phyloP scores from a whole-genome alignment of 768 basidiomycete genomes.

The Phallus indusiatus region DNA sequence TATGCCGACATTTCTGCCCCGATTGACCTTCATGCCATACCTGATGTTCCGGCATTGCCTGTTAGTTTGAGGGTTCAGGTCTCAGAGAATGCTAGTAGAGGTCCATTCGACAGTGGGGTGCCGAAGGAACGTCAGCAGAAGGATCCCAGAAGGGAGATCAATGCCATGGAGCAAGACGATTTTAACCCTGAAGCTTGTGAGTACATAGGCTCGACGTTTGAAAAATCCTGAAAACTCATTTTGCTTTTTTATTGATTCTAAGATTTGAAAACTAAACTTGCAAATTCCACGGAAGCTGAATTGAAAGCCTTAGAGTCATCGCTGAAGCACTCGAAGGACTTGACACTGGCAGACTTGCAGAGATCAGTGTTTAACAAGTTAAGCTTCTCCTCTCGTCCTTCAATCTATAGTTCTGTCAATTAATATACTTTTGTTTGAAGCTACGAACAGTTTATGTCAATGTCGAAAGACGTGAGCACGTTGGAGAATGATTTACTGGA shows the following conservation, averaged over 20 bases:
- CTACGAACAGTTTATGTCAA: slow-evolving; percentile 92
- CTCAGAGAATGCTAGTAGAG: slow-evolving; percentile 24
- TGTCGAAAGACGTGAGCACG: slow-evolving; percentile 94
- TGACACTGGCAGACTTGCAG: slow-evolving; percentile 74
- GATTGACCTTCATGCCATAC: slow-evolving; percentile 40
- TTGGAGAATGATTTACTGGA: slow-evolving; percentile 98
- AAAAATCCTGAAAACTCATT: background rate
- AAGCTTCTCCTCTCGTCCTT: slow-evolving; percentile 8
- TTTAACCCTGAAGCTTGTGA: slow-evolving; percentile 87
- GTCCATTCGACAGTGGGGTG: slow-evolving; percentile 15
- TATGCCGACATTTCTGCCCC: slow-evolving; percentile 82
- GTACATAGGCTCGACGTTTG: slow-evolving; percentile 22
- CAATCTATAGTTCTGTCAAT: background rate
- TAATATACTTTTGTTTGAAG: slow-evolving; percentile 31
- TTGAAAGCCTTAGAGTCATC: slow-evolving; percentile 69
- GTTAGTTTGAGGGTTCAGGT: slow-evolving; percentile 21
- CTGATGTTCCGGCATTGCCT: slow-evolving; percentile 51
- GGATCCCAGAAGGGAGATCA: slow-evolving; percentile 55
- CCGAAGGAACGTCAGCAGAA: slow-evolving; percentile 40
- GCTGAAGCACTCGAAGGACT: slow-evolving; percentile 56
- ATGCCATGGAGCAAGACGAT: slow-evolving; percentile 59
- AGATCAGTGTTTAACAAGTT: slow-evolving; percentile 93
- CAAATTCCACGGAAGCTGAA: slow-evolving; percentile 83
- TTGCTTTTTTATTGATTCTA: slow-evolving; percentile 15
- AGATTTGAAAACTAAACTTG: slow-evolving; percentile 78